A percentile compares a stretch with the other conserved stretches of the same genome.
Conservation (phyloP, 495 filamentous ascomycete species). For the Cercophora newfieldiana region DNA sequence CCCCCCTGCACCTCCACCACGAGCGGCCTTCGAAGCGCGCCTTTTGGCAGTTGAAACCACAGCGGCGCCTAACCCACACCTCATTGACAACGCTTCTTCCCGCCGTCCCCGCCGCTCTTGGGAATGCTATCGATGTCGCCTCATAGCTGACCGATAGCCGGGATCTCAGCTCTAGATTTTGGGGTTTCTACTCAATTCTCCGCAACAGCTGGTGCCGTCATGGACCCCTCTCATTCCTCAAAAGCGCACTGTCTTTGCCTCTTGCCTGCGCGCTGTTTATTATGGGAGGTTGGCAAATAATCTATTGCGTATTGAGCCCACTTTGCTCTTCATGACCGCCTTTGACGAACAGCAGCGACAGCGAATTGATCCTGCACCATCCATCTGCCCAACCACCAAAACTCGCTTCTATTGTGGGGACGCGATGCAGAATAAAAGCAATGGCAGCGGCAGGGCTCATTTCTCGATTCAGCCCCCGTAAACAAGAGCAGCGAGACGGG, state of each 20-base stretch:
- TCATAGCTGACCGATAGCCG: conserved; percentile 6
- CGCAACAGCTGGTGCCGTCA: neutral
- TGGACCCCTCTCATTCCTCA: neutral
- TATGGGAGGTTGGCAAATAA: conserved; percentile 24
- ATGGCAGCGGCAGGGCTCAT: conserved; percentile 6
- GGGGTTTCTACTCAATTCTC: neutral
- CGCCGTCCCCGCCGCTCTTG: conserved; percentile 5
- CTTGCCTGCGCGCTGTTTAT: conserved; percentile 17
- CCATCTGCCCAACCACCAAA: conserved; percentile 12
- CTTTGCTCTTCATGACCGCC: neutral
- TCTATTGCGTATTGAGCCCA: neutral
- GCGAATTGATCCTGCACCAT: conserved; percentile 16
- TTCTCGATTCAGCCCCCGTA: conserved; percentile 11
- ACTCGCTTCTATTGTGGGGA: conserved; percentile 18
- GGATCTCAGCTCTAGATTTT: conserved; percentile 4
- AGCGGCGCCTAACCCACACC: conserved; percentile 22
- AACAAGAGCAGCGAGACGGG: conserved; percentile 15
- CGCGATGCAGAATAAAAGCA: neutral
- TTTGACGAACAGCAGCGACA: neutral
- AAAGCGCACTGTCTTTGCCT: neutral
- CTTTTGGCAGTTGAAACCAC: conserved; percentile 26
- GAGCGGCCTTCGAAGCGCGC: conserved; percentile 17
- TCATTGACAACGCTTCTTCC: neutral
- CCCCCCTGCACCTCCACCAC: conserved; percentile 9
- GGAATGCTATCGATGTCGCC: conserved; percentile 5